Evolutionary conservation across 306 rosid species (phyloP).

Genomic region (Macrotyloma uniflorum): DNA sequence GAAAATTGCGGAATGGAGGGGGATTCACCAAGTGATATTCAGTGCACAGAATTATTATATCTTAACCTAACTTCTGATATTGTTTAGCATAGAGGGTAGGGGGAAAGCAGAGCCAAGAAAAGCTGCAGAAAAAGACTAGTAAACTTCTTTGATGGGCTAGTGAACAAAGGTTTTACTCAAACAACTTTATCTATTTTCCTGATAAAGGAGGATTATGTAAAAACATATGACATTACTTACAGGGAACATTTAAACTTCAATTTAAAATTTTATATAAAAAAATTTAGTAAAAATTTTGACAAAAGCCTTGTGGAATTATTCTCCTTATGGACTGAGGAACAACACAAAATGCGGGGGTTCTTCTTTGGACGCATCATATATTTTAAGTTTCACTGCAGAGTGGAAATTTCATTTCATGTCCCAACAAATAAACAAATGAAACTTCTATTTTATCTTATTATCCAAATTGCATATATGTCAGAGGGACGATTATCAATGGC

Average conservation of each 20-base stretch:
- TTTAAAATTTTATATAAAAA: neutral
- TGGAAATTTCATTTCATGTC: constrained; percentile 42
- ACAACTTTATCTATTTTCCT: constrained; percentile 31
- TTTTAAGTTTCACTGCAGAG: constrained; percentile 33
- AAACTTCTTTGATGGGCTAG: constrained; percentile 23
- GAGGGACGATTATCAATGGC: constrained; percentile 50
- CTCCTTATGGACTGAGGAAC: constrained; percentile 31
- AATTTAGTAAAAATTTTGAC: neutral
- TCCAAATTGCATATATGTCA: constrained; percentile 47
- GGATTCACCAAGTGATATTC: neutral
- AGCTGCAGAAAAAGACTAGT: constrained; percentile 25
- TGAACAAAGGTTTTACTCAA: constrained; percentile 22
- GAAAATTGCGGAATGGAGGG: neutral
- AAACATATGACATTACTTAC: neutral
- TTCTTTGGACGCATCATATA: constrained; percentile 56
- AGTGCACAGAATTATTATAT: constrained; percentile 27
- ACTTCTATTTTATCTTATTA: constrained; percentile 79
- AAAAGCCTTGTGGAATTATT: constrained; percentile 7
- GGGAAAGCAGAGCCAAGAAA: constrained; percentile 1
- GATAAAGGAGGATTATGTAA: constrained; percentile 23
- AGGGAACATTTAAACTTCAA: constrained; percentile 9
- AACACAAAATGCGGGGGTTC: constrained; percentile 49
- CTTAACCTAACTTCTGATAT: constrained; percentile 1
- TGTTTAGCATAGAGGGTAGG: constrained; percentile 1
- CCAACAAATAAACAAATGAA: constrained; percentile 72